phyloP scores from a whole-genome alignment of 768 basidiomycete species.

The Trametes cingulata region DNA sequence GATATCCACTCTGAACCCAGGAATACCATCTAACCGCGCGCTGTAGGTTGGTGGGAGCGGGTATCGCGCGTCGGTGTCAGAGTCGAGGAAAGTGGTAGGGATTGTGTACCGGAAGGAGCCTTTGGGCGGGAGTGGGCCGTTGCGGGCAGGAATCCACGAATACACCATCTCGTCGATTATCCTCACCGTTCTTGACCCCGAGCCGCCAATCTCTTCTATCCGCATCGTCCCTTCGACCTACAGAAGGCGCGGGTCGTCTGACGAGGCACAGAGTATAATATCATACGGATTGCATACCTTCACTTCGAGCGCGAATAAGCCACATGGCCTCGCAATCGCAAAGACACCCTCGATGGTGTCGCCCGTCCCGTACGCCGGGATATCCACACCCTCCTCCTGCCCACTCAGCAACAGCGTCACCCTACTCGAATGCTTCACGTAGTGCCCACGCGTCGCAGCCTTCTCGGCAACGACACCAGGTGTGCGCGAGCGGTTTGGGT shows the following conservation, averaged over 20 bases:
- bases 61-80: conserved; percentile 5
- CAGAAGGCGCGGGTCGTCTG: not conserved
- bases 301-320: conserved; percentile 24
- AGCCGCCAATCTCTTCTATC: conserved; percentile 31
- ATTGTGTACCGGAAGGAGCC: conserved; percentile 28
- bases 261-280: too few relatives aligned
- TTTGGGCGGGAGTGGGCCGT: conserved; percentile 24
- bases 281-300: too few relatives aligned
- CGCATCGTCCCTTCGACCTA: conserved; percentile 32
- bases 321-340: conserved; percentile 22
- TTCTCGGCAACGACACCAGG: not conserved
- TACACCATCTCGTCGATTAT: conserved; percentile 24
- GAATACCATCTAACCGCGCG: conserved; percentile 24
- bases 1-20: conserved; percentile 29
- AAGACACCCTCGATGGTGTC: conserved; percentile 28
- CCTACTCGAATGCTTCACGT: conserved; percentile 27
- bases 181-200: conserved; percentile 15
- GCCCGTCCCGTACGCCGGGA: conserved; percentile 25
- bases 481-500: not conserved
- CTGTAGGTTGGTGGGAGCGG: conserved; percentile 29
- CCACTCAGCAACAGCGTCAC: conserved; percentile 28
- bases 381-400: conserved; percentile 18
- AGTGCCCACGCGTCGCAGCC: conserved; percentile 16
- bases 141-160: conserved; percentile 23
- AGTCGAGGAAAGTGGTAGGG: conserved; percentile 24